Base-by-base conservation (phyloP, 1,284 basidiomycete genomes). In the Gomphus bonarii region DNA sequence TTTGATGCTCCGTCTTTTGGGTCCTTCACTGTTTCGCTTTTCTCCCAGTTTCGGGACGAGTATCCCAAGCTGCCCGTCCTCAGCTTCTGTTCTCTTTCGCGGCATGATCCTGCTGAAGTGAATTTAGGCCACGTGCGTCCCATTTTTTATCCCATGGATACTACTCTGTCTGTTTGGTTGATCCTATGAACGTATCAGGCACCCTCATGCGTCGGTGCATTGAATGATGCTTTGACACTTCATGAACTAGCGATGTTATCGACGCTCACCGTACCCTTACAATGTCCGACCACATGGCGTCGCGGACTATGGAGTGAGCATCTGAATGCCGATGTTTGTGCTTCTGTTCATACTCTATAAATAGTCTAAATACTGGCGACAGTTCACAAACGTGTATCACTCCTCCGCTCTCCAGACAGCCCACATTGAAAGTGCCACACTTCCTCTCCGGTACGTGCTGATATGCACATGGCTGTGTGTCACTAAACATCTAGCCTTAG, bases 1-100 rank as follows among this genome's bases (percentile, higher is more conserved):
- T 78, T 79, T 61, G 85, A 89, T 60, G 78, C 75, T 11, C 66
- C 73, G 0, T 74, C 70, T 0, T 88, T 88, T 61, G 87, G 85
- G 1, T 75, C 79, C 3, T 87, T 89, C 65, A 76, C 75, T 3
- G 62, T 74, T 56, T 71, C 78, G 2, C 74, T 89, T 50, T 68
- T 89, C 35, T 73, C 74, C 3, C 66, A 75, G 1, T 75, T 87
- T 59, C 76, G 77, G 22, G 87, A 88, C 62, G 85, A 88, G 61
- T 76, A 79, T 60, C 65, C 73, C 2, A 88, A 85, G 63, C 63
- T 78, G 14, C 74, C 84, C 2, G 69, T 76, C 18, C 63, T 88
- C 49, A 66, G 74, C 1, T 77, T 86, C 55, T 74, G 83, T 25
- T 63, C 85, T 14, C 68, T 87, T 50, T 83, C 84, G 30, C 68